Conservation (phyloP, 129 eudicot species). For the Artemisia argyi region DNA sequence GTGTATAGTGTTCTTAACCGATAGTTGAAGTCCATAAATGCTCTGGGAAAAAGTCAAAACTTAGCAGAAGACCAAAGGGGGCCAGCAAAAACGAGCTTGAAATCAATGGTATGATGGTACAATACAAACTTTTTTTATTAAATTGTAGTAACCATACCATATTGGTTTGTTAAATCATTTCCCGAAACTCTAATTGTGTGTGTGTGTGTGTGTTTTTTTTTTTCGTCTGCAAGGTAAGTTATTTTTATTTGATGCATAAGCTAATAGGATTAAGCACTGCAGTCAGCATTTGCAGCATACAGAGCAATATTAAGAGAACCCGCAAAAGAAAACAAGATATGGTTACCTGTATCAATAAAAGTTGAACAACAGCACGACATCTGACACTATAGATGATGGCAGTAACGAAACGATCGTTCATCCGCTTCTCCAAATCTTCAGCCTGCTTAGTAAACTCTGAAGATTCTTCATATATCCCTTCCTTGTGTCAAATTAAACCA, state of each 20-base stretch:
- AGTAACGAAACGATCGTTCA: constrained; percentile 42
- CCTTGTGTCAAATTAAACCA: constrained; percentile 22
- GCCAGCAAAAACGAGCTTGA: too few relatives aligned
- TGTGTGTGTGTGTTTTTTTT: too few relatives aligned
- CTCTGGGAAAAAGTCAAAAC: constrained; percentile 20
- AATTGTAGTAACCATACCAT: too few relatives aligned
- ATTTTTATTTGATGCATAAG: too few relatives aligned
- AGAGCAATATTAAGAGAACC: not conserved
- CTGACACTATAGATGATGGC: constrained; percentile 59
- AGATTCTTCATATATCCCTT: constrained; percentile 29
- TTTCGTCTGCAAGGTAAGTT: too few relatives aligned
- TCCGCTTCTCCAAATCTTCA: constrained; percentile 40
- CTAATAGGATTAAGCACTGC: too few relatives aligned
- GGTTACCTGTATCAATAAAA: constrained; percentile 67
- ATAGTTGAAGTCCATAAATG: constrained; percentile 51
- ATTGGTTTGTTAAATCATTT: too few relatives aligned
- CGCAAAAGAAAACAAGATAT: not conserved
- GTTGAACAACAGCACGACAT: constrained; percentile 74
- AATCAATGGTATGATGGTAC: too few relatives aligned
- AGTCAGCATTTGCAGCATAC: not conserved
- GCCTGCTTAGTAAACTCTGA: constrained; percentile 37
- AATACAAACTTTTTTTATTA: too few relatives aligned
- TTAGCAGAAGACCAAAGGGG: too few relatives aligned
- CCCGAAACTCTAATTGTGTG: too few relatives aligned
- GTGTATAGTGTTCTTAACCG: constrained; percentile 48